A percentile compares a stretch with the other conserved stretches of the same genome.
These are phyloP conservation scores for Trapa incisa DNA, from an alignment of 345 rosid genomes.

Conservation along the genomic window DNA sequence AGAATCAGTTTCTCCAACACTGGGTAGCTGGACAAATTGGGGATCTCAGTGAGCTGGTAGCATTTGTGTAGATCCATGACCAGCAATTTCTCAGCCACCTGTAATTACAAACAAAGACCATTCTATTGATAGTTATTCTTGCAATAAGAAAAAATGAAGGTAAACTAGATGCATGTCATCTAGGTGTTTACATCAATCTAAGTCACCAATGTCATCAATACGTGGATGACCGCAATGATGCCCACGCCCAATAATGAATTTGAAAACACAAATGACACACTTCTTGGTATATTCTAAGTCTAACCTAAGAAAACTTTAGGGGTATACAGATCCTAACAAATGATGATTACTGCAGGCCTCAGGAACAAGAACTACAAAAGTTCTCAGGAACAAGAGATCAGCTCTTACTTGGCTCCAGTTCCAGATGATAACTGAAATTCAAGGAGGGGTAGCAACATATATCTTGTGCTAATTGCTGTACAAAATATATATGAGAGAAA, in stretches of 20 bases:
- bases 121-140: not conserved
- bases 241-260: too few relatives aligned
- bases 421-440: not conserved
- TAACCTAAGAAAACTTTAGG: too few relatives aligned
- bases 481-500: not conserved
- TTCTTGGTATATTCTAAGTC: too few relatives aligned
- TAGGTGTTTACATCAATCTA: not conserved
- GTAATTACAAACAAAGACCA: not conserved
- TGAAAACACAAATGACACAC: too few relatives aligned
- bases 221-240: not conserved
- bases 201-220: not conserved
- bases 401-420: not conserved
- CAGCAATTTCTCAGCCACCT: slow-evolving; percentile 25
- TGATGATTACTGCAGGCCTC: too few relatives aligned
- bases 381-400: not conserved
- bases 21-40: slow-evolving; percentile 26
- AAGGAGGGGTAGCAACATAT: not conserved
- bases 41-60: slow-evolving; percentile 20
- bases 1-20: slow-evolving; percentile 32
- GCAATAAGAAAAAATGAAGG: not conserved
- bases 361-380: not conserved
- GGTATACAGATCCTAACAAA: too few relatives aligned
- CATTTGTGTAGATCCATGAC: slow-evolving; percentile 33
- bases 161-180: not conserved
- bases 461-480: not conserved